phyloP scores from a whole-genome alignment of 1,284 basidiomycete species.

The Malassezia slooffiae region DNA sequence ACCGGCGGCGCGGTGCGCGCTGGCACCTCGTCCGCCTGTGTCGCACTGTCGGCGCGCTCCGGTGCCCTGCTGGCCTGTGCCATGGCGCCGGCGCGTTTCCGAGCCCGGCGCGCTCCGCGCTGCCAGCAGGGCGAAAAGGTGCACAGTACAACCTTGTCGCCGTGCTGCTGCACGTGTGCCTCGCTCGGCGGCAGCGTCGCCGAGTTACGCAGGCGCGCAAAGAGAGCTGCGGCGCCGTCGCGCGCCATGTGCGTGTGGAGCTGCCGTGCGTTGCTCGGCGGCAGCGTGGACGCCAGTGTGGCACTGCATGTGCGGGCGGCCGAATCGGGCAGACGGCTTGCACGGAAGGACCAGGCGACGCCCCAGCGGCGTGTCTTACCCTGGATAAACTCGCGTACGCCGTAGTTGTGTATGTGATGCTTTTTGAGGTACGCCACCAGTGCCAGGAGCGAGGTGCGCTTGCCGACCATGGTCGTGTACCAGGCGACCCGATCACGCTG shows the following conservation, averaged over 20 bases:
- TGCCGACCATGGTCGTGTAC: conserved; percentile 85
- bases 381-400: conserved; percentile 67
- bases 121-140: conserved; percentile 14
- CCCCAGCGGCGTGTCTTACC: conserved; percentile 80
- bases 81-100: not conserved
- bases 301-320: no score
- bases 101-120: conserved; percentile 12
- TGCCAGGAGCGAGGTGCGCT: conserved; percentile 59
- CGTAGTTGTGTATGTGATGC: conserved; percentile 66
- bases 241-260: no score
- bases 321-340: conserved; percentile 51
- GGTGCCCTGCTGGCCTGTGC: not conserved
- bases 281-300: no score
- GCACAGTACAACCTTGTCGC: no score
- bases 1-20: no score
- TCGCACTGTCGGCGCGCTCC: not conserved
- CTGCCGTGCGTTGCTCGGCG: not conserved
- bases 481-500: conserved; percentile 48
- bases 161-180: no score
- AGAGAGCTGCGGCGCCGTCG: no score
- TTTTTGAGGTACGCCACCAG: conserved; percentile 56
- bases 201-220: no score
- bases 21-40: not conserved
- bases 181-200: no score
- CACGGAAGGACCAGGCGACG: conserved; percentile 67